These are phyloP conservation scores for Leucocoprinus sp. DNA, from an alignment of 768 basidiomycete genomes.

Conservation along the genomic window DNA sequence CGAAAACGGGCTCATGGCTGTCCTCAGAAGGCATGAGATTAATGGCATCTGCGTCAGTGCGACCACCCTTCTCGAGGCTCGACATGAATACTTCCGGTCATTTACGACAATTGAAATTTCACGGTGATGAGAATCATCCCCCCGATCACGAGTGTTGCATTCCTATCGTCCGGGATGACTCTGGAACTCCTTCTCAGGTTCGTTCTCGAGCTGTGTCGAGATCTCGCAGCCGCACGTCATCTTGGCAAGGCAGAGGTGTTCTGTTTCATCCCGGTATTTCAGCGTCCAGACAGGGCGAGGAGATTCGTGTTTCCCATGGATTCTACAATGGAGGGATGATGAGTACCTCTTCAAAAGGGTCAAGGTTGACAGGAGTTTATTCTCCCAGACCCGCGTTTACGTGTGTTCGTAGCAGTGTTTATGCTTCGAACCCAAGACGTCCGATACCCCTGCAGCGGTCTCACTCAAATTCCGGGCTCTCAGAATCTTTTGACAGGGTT, in stretches of 20 bases:
- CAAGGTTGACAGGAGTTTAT: constrained; percentile 4
- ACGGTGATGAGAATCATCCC: not conserved
- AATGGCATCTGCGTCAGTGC: constrained; percentile 2
- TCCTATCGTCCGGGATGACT: not conserved
- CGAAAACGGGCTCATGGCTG: constrained; percentile 31
- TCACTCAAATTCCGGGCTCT: constrained; percentile 8
- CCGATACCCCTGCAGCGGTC: constrained; percentile 1
- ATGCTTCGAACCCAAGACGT: not conserved
- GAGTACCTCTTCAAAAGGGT: constrained; percentile 5
- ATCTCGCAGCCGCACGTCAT: constrained; percentile 4
- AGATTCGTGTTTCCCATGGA: not conserved
- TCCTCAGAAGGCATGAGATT: constrained; percentile 30
- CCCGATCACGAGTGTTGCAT: not conserved
- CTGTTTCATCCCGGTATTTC: not conserved
- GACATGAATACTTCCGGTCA: constrained; percentile 1
- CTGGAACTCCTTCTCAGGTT: not conserved
- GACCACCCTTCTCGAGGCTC: not conserved
- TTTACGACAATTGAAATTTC: not conserved
- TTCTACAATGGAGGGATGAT: not conserved
- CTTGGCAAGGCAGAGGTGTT: not conserved
- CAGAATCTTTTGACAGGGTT: constrained; percentile 9
- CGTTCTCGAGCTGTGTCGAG: constrained; percentile 3
- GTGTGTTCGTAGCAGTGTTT: not conserved
- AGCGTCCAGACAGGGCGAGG: constrained; percentile 1
- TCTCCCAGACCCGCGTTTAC: not conserved